Evolutionary conservation across 768 basidiomycete genomes (phyloP), one percentile per base, ranked within the genome.

Genomic region (Clavulina sp.): DNA sequence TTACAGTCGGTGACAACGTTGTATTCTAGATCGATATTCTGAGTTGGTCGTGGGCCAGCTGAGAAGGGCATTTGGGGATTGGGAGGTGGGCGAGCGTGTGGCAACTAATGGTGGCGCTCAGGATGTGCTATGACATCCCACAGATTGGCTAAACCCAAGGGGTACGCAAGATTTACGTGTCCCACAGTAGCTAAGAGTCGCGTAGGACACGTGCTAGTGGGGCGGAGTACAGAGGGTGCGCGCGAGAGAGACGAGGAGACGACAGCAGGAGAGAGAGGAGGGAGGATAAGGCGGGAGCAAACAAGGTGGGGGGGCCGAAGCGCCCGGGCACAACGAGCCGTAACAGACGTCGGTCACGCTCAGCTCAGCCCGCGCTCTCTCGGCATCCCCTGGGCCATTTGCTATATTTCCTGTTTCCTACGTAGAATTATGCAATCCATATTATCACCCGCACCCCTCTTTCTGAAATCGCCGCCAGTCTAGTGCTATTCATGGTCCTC

Each of bases 1-100:
- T 23, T 49, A 74, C 74, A 76, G 2, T 76, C 74, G 0, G 73
- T 72, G 0, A 69, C 62, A 40, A 76, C 74, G 53, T 76, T 76
- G 64, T 69, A 76, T 59, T 72, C 75, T 32, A 64, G 67, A 51
- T 73, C 69, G 26, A 68, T 62, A 46, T 68, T 65, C 33, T 68
- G 66, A 23, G 62, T 23, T 36, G 36, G 49, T 36, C 40, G 55
- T 38, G 51, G 32, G 19, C 52, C 41, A 38, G 31, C 36, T 44
- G 52, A 48, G 30, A 51, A 55, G 24, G 54, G 51, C 51, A 55
- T 55, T n/a, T n/a, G n/a, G n/a, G n/a, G n/a, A n/a, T n/a, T n/a
- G n/a, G n/a, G n/a, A n/a, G n/a, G n/a, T n/a, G n/a, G n/a, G n/a
- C n/a, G n/a, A n/a, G n/a, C n/a, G n/a, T n/a, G n/a, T n/a, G n/a